Conservation (phyloP, 495 filamentous ascomycete species). For the Annulohypoxylon maeteangense region DNA sequence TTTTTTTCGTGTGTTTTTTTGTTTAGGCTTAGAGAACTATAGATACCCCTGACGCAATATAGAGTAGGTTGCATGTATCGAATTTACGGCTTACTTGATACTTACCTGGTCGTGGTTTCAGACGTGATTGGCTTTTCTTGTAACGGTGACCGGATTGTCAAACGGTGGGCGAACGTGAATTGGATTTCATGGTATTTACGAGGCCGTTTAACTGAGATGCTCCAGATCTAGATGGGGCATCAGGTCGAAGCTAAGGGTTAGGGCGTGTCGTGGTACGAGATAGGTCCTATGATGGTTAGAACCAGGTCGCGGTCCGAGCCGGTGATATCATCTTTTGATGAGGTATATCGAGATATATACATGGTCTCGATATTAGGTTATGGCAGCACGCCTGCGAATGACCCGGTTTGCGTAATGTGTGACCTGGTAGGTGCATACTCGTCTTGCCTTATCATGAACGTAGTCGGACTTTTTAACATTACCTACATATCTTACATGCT, state of each 20-base stretch:
- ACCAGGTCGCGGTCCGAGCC: not conserved
- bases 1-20: slow-evolving; percentile 8
- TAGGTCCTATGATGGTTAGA: not conserved
- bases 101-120: not conserved
- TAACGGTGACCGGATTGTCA: not conserved
- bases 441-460: not conserved
- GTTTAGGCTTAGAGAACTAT: slow-evolving; percentile 17
- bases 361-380: no score
- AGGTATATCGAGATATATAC: no score
- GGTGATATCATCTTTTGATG: not conserved
- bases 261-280: not conserved
- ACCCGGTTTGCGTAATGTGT: no score
- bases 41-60: slow-evolving; percentile 43
- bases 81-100: slow-evolving; percentile 25
- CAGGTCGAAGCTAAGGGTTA: not conserved
- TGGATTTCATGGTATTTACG: not conserved
- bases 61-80: slow-evolving; percentile 18
- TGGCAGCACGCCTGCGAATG: no score
- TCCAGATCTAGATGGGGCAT: no score
- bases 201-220: not conserved
- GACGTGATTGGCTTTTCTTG: not conserved
- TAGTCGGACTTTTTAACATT: not conserved
- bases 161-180: not conserved
- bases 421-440: no score
- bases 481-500: not conserved